Conservation (phyloP, 441 rosid species). For the Hypseocharis bilobata region DNA sequence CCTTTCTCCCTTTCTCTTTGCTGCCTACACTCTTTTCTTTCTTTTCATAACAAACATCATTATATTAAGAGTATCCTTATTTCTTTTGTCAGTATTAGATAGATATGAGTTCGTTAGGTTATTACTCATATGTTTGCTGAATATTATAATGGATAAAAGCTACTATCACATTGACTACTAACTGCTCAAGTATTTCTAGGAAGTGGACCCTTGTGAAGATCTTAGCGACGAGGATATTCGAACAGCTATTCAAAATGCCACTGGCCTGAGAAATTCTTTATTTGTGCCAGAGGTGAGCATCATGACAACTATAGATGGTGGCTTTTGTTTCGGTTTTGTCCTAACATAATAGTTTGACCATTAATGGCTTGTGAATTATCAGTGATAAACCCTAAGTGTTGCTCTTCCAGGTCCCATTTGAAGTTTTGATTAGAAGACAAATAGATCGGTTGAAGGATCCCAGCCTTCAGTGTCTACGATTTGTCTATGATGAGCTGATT, state of each 20-base stretch:
- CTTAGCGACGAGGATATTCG: slow-evolving; percentile 86
- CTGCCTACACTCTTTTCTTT: too few relatives aligned
- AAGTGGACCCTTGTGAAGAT: slow-evolving; percentile 91
- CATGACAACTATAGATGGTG: slow-evolving; percentile 16
- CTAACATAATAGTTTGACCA: slow-evolving; percentile 24
- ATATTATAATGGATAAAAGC: background rate
- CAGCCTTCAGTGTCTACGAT: slow-evolving; percentile 89
- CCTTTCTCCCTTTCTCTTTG: too few relatives aligned
- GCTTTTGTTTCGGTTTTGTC: background rate
- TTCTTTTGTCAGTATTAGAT: too few relatives aligned
- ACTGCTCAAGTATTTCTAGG: slow-evolving; percentile 34
- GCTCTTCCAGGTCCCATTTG: slow-evolving; percentile 68
- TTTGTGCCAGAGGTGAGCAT: slow-evolving; percentile 76
- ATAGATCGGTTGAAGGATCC: slow-evolving; percentile 85
- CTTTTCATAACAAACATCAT: too few relatives aligned
- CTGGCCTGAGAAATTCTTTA: slow-evolving; percentile 78
- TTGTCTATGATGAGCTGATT: slow-evolving; percentile 75
- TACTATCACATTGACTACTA: slow-evolving; percentile 3
- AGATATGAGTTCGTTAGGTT: slow-evolving; percentile 9
- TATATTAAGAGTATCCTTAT: too few relatives aligned
- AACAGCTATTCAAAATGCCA: slow-evolving; percentile 92
- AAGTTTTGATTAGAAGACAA: slow-evolving; percentile 85
- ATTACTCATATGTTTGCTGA: slow-evolving; percentile 5
- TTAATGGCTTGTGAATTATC: background rate
- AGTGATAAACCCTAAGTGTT: background rate